Conservation (phyloP, 768 basidiomycete genomes). For the Tylopilus subfusipes region DNA sequence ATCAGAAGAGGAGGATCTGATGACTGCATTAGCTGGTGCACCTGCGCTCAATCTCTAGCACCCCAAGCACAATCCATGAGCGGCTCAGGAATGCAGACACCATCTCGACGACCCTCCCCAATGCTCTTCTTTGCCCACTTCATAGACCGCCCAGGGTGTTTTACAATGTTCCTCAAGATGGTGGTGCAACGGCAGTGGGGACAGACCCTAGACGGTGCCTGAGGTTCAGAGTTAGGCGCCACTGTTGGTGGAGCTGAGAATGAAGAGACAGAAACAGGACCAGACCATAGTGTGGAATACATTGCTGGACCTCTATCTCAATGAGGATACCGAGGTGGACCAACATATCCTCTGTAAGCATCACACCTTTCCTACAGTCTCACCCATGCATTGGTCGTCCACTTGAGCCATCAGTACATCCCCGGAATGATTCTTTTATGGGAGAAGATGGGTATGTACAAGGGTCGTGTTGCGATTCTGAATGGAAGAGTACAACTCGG, state of each 20-base stretch:
- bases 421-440: slow-evolving; percentile 85
- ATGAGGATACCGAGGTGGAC: slow-evolving; percentile 33
- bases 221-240: slow-evolving; percentile 5
- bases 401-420: slow-evolving; percentile 79
- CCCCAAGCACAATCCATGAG: slow-evolving; percentile 6
- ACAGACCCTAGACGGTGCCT: slow-evolving; percentile 52
- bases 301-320: slow-evolving; percentile 87
- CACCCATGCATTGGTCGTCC: slow-evolving; percentile 92
- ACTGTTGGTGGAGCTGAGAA: slow-evolving; percentile 31
- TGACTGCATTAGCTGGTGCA: slow-evolving; percentile 23
- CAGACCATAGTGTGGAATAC: slow-evolving; percentile 94
- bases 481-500: slow-evolving; percentile 63
- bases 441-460: slow-evolving; percentile 95
- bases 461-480: slow-evolving; percentile 91
- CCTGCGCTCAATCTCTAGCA: slow-evolving; percentile 17
- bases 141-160: slow-evolving; percentile 80
- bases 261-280: slow-evolving; percentile 54
- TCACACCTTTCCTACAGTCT: slow-evolving; percentile 70
- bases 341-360: slow-evolving; percentile 8
- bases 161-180: slow-evolving; percentile 84
- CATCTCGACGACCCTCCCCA: slow-evolving; percentile 67
- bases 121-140: slow-evolving; percentile 91
- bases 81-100: slow-evolving; percentile 24
- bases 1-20: slow-evolving; percentile 19
- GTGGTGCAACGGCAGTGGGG: slow-evolving; percentile 80